Percentiles rank a stretch among this genome's conserved stretches.
Evolutionary conservation across 2,329 filamentous ascomycete species (phyloP).

Genomic region (Aureobasidium sp.): DNA sequence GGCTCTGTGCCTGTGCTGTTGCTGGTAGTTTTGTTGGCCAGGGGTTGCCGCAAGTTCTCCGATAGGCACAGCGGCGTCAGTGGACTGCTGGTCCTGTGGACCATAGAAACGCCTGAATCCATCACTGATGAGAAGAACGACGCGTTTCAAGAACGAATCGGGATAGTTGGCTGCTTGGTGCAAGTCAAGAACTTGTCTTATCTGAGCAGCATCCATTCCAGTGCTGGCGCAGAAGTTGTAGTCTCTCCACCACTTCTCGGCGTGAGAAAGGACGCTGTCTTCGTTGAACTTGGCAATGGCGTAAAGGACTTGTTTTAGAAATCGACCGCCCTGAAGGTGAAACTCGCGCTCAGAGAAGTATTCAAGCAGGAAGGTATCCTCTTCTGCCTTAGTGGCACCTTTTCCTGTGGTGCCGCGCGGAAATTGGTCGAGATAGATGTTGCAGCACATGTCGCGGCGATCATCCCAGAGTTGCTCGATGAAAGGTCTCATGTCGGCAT

Average conservation of each 20-base stretch:
- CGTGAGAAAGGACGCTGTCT: constrained; percentile 21
- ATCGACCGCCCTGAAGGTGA: constrained; percentile 26
- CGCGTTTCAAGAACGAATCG: constrained; percentile 17
- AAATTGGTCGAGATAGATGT: constrained; percentile 29
- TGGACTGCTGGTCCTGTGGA: background rate
- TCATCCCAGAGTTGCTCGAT: constrained; percentile 22
- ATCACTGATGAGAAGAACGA: constrained; percentile 18
- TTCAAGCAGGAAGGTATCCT: constrained; percentile 27
- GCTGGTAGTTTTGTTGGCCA: background rate
- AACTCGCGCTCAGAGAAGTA: constrained; percentile 25
- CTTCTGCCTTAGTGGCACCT: constrained; percentile 21
- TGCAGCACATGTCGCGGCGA: constrained; percentile 23
- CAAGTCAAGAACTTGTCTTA: constrained; percentile 22
- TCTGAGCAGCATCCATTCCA: constrained; percentile 16
- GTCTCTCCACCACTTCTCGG: constrained; percentile 22
- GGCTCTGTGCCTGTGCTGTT: background rate
- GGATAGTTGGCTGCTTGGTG: constrained; percentile 17
- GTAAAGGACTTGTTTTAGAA: constrained; percentile 31
- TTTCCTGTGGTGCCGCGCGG: constrained; percentile 20
- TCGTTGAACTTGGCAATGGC: constrained; percentile 28
- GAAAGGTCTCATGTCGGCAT: constrained; percentile 27
- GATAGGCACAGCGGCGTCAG: background rate
- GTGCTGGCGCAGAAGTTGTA: constrained; percentile 22
- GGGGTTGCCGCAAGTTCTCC: background rate
- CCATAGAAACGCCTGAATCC: background rate